A percentile compares a stretch with the other conserved stretches of the same genome.
Conservation (phyloP, 768 basidiomycete genomes). For the Podaxis sp. region DNA sequence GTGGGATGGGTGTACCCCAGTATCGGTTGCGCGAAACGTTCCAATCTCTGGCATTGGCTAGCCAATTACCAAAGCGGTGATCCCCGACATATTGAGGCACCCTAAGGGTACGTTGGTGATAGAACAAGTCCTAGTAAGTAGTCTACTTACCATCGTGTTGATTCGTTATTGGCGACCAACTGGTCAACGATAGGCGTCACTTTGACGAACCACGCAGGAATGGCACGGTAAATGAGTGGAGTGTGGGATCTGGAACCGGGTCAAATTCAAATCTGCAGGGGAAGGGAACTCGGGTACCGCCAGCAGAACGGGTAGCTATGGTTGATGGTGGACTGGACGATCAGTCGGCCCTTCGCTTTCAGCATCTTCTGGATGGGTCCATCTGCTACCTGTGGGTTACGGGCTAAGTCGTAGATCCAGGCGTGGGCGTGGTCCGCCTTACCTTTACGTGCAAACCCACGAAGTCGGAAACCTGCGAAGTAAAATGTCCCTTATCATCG, state of each 20-base stretch:
- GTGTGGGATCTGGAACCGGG: conserved; percentile 72
- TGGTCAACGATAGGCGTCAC: conserved; percentile 83
- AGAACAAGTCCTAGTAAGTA: not conserved
- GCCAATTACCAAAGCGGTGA: conserved; percentile 93
- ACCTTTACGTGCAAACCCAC: conserved; percentile 89
- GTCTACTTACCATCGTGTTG: conserved; percentile 73
- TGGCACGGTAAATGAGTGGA: conserved; percentile 92
- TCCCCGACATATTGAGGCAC: conserved; percentile 91
- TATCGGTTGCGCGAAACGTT: conserved; percentile 98
- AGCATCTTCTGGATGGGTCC: conserved; percentile 89
- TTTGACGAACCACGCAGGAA: conserved; percentile 94
- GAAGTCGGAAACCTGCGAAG: conserved; percentile 86
- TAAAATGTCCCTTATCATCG: conserved; percentile 86
- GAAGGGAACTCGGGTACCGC: conserved; percentile 49
- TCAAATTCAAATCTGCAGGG: not conserved
- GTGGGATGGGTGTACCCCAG: conserved; percentile 96
- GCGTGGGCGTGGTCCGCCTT: conserved; percentile 12
- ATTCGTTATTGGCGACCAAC: conserved; percentile 85
- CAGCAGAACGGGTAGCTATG: conserved; percentile 98
- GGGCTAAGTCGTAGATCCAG: not conserved
- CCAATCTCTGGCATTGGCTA: conserved; percentile 98
- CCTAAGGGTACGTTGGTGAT: conserved; percentile 39
- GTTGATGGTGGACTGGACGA: conserved; percentile 80
- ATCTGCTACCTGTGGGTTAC: conserved; percentile 68
- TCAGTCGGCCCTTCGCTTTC: conserved; percentile 81